These are phyloP conservation scores for Neurospora sp. DNA, from an alignment of 2,329 filamentous ascomycete genomes.

Conservation along the genomic window DNA sequence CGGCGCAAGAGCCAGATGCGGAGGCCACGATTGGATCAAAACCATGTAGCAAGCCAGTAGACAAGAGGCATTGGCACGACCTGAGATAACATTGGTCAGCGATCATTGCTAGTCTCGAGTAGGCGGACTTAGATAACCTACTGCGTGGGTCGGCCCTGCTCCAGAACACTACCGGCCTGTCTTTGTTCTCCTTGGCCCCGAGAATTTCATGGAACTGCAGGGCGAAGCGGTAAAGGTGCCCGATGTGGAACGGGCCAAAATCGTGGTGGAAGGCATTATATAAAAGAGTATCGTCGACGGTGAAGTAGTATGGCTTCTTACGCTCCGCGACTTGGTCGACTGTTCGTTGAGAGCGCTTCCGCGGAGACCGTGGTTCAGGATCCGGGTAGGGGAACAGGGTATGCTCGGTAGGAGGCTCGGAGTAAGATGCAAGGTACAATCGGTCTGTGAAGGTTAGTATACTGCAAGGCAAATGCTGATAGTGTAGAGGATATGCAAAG, in stretches of 20 bases:
- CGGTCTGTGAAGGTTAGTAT: constrained; percentile 58
- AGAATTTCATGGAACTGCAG: constrained; percentile 93
- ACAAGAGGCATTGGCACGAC: constrained; percentile 87
- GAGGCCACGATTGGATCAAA: constrained; percentile 93
- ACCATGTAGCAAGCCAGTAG: constrained; percentile 98
- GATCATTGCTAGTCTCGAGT: neutral
- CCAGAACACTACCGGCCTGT: constrained; percentile 90
- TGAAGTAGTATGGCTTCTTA: constrained; percentile 82
- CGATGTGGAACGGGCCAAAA: constrained; percentile 95
- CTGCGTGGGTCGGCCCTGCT: constrained; percentile 86
- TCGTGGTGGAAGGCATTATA: constrained; percentile 99
- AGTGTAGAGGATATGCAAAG: constrained; percentile 14
- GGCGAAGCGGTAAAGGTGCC: constrained; percentile 92
- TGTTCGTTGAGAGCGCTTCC: constrained; percentile 62
- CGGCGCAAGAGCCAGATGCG: constrained; percentile 86
- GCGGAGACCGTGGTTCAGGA: constrained; percentile 52
- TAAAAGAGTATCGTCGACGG: constrained; percentile 79
- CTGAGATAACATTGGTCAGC: constrained; percentile 33
- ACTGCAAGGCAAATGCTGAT: constrained; percentile 16
- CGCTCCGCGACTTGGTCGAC: constrained; percentile 40
- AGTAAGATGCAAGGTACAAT: constrained; percentile 88
- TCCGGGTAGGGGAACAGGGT: constrained; percentile 78
- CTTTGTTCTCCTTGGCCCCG: constrained; percentile 81
- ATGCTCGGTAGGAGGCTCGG: constrained; percentile 66
- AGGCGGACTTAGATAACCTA: constrained; percentile 33